These are phyloP conservation scores for Pseudogymnoascus sp. DNA, from an alignment of 2,329 filamentous ascomycete genomes.

Conservation along the genomic window DNA sequence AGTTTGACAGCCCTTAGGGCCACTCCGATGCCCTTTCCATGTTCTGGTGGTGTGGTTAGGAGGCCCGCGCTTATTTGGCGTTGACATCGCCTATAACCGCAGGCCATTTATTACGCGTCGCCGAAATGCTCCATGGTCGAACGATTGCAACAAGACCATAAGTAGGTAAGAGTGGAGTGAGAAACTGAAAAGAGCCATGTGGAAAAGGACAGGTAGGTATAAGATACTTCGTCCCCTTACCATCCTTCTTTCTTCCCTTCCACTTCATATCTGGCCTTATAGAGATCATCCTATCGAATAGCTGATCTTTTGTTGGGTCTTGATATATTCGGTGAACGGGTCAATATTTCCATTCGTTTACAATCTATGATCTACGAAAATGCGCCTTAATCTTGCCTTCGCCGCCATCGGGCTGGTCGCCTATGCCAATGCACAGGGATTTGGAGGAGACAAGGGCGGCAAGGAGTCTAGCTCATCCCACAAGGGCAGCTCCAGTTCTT, in stretches of 20 bases:
- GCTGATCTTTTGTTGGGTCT: background rate
- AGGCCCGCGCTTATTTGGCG: background rate
- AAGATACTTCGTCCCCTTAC: background rate
- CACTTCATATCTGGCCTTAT: background rate
- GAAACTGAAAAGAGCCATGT: background rate
- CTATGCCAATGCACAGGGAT: background rate
- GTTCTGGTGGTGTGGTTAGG: background rate
- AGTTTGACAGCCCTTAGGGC: background rate
- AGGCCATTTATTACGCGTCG: background rate
- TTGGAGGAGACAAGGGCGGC: background rate
- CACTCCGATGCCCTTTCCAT: background rate
- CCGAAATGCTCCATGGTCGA: background rate
- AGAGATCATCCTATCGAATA: background rate
- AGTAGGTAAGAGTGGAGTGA: slow-evolving; percentile 4
- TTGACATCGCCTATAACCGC: slow-evolving; percentile 3
- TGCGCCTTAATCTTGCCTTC: background rate
- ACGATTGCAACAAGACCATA: background rate
- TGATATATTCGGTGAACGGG: background rate
- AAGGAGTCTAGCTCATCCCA: background rate
- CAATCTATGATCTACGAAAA: slow-evolving; percentile 4
- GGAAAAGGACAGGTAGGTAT: background rate
- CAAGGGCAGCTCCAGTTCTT: background rate
- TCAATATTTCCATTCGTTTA: slow-evolving; percentile 6
- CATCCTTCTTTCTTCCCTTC: background rate
- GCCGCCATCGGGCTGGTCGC: background rate